phyloP scores from a whole-genome alignment of 257 asterid genomes.

The Agastache rugosa region DNA sequence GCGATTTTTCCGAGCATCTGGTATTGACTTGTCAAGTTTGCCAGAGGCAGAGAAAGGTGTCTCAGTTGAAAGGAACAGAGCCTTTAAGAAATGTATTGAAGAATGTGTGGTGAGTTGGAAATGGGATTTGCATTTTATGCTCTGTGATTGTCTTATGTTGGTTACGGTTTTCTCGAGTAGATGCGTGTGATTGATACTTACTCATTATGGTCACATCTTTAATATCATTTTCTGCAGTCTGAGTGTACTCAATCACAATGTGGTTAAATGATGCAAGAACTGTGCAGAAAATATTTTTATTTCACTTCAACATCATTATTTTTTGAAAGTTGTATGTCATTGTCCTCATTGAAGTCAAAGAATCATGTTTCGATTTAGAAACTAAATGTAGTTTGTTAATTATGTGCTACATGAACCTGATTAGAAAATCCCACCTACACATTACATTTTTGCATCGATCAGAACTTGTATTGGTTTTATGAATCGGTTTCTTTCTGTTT shows the following conservation, averaged over 20 bases:
- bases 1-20: slow-evolving; percentile 73
- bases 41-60: slow-evolving; percentile 68
- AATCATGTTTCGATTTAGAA: slow-evolving; percentile 1
- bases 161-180: neutral
- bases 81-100: slow-evolving; percentile 66
- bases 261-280: neutral
- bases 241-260: slow-evolving; percentile 1
- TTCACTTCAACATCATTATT: neutral
- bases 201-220: neutral
- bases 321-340: neutral
- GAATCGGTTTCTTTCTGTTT: neutral
- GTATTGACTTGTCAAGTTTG: slow-evolving; percentile 59
- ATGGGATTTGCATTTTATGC: neutral
- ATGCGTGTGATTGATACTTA: slow-evolving; percentile 18
- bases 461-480: neutral
- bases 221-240: neutral
- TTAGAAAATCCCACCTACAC: slow-evolving; percentile 1
- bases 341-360: neutral
- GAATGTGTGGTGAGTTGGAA: slow-evolving; percentile 83
- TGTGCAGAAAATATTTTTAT: neutral
- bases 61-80: slow-evolving; percentile 67
- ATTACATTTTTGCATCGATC: neutral
- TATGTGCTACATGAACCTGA: neutral
- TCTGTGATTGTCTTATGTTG: neutral
- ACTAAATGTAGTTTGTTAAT: neutral